Conservation (phyloP, 495 filamentous ascomycete genomes). For the Oidiodendron maius region DNA sequence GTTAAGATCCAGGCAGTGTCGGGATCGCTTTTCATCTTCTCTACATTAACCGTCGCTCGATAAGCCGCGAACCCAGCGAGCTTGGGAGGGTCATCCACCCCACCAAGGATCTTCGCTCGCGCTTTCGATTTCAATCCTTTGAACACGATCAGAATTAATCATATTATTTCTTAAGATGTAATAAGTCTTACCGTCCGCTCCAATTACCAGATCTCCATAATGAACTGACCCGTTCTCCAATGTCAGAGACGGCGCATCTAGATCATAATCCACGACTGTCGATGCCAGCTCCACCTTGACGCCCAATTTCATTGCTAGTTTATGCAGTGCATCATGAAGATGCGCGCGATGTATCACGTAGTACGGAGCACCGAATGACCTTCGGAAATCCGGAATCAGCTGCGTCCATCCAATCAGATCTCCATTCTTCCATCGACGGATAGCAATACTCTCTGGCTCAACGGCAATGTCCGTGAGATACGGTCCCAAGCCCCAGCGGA, state of each 20-base stretch:
- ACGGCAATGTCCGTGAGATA: constrained; percentile 27
- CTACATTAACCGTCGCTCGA: no score
- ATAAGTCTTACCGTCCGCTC: constrained; percentile 36
- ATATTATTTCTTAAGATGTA: no score
- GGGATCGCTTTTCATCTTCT: no score
- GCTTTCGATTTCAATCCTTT: no score
- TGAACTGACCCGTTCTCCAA: constrained; percentile 24
- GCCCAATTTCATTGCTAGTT: constrained; percentile 27
- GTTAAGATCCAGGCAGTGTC: no score
- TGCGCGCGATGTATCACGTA: constrained; percentile 39
- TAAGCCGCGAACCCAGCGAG: no score
- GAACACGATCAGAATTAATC: no score
- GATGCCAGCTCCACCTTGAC: constrained; percentile 27
- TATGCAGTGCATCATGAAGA: constrained; percentile 33
- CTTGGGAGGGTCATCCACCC: no score
- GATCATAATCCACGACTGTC: constrained; percentile 31
- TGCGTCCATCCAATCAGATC: constrained; percentile 31
- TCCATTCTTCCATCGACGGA: constrained; percentile 39
- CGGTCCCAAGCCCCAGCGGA: constrained; percentile 29
- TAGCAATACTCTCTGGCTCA: constrained; percentile 30
- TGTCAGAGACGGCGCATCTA: constrained; percentile 27
- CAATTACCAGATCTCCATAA: constrained; percentile 40
- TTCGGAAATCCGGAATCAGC: constrained; percentile 30
- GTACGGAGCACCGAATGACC: constrained; percentile 31
- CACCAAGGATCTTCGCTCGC: no score